Conservation (phyloP, 179 eudicot genomes). For the Silene vulgaris region DNA sequence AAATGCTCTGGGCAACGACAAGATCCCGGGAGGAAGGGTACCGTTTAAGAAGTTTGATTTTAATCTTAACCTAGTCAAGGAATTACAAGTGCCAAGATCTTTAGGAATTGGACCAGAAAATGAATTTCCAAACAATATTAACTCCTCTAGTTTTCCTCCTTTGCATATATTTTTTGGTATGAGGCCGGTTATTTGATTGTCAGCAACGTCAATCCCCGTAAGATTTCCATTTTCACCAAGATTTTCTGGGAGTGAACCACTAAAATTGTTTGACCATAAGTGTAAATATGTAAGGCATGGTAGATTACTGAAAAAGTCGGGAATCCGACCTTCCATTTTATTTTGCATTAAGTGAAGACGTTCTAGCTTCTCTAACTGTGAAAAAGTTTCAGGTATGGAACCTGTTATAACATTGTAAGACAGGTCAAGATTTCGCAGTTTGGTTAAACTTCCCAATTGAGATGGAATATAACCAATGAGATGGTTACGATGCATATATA, state of each 20-base stretch:
- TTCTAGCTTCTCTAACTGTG: slow-evolving; percentile 35
- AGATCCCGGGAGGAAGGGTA: slow-evolving; percentile 44
- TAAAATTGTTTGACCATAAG: slow-evolving; percentile 61
- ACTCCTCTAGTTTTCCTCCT: slow-evolving; percentile 35
- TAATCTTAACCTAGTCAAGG: slow-evolving; percentile 37
- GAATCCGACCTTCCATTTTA: slow-evolving; percentile 43
- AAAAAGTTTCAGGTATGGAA: slow-evolving; percentile 38
- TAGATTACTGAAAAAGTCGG: slow-evolving; percentile 40
- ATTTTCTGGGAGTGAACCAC: slow-evolving; percentile 41
- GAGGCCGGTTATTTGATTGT: slow-evolving; percentile 43
- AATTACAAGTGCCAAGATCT: slow-evolving; percentile 47
- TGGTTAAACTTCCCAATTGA: slow-evolving; percentile 41
- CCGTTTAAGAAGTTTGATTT: slow-evolving; percentile 45
- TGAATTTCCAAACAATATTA: slow-evolving; percentile 42
- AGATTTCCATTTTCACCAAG: slow-evolving; percentile 51
- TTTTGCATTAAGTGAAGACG: slow-evolving; percentile 38
- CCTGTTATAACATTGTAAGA: slow-evolving; percentile 42
- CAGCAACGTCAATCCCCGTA: slow-evolving; percentile 35
- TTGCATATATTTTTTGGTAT: slow-evolving; percentile 58
- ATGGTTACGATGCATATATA: slow-evolving; percentile 38
- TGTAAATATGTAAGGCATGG: slow-evolving; percentile 46
- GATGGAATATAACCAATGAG: slow-evolving; percentile 49
- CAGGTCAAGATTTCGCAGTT: slow-evolving; percentile 40
- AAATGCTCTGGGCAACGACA: slow-evolving; percentile 38
- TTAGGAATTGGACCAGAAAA: slow-evolving; percentile 57